Base-by-base conservation (phyloP, 768 basidiomycete genomes). In the Auriscalpium vulgare region DNA sequence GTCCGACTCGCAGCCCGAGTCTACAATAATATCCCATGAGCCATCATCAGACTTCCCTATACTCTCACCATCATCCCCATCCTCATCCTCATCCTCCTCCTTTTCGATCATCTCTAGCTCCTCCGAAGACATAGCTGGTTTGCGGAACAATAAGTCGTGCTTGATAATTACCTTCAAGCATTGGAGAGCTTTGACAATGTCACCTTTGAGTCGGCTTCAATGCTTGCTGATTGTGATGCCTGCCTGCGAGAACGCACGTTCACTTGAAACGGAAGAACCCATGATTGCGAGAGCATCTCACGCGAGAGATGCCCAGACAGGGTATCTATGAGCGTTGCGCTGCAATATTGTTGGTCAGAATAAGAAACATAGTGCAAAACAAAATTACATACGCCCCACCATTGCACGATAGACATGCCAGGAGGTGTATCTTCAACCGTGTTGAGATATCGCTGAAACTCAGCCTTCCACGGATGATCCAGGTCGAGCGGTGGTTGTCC, bases 181-280 rank as follows among this genome's bases (percentile, higher is more conserved):
- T 51, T 68, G 64, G 4, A 65, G 54, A 1, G 64, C 67, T 43
- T 68, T 62, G 29, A 68, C 58, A 46, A 68, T 63, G 46, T 68
- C 66, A 1, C 48, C 57, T 38, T 62, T 54, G 10, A 68, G 57
- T 36, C 64, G 56, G 34, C 57, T 66, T 13, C 63, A 59, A 13
- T 55, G 62, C 37, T 68, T 67, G 19, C 44, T 59, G 44, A 75
- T 67, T 0, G 74, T 75, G 29, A 75, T 72, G 6, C 73, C 72
- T 10, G 67, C 73, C 4, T 66, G 61, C 1, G 70, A 76, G 57
- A 77, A 77, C 7, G 72, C 74, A 9, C 64, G 65, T 58, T 76
- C 71, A 62, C 69, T 72, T 4, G 73, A 74, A 9, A 75, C 72
- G 1, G 61, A 65, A 11, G 68, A 64, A 9, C 70, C 69, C 70